Conservation (phyloP, 805 yeast species). For the Candida yuanshanica region DNA sequence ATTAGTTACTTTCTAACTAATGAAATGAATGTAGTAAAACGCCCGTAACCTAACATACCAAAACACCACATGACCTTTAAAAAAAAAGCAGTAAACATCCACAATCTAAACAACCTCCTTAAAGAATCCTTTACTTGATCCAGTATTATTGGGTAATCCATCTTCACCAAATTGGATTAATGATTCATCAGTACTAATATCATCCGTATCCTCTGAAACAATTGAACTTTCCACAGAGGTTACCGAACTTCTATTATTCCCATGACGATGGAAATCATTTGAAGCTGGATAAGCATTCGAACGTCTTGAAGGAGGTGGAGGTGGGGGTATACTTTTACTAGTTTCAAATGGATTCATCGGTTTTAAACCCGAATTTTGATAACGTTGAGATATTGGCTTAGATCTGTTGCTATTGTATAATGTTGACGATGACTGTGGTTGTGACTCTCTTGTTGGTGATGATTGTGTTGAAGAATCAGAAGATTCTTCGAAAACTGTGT, state of each 20-base stretch:
- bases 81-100: not conserved
- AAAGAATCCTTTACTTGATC: slow-evolving; percentile 16
- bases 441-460: slow-evolving; percentile 1
- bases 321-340: slow-evolving; percentile 1
- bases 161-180: slow-evolving; percentile 10
- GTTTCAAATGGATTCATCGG: slow-evolving; percentile 18
- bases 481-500: slow-evolving; percentile 24
- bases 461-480: slow-evolving; percentile 1
- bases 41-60: no score
- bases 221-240: slow-evolving; percentile 20
- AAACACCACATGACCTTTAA: not conserved
- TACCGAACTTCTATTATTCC: slow-evolving; percentile 17
- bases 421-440: slow-evolving; percentile 7
- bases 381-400: slow-evolving; percentile 4
- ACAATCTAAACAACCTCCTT: slow-evolving; percentile 17
- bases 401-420: not conserved
- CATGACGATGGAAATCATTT: slow-evolving; percentile 15
- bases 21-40: no score
- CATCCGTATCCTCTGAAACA: slow-evolving; percentile 21
- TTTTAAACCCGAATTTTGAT: slow-evolving; percentile 15
- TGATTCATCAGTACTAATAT: slow-evolving; percentile 19
- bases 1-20: no score
- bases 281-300: slow-evolving; percentile 1
- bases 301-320: slow-evolving; percentile 20
- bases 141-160: not conserved